Evolutionary conservation across 2,329 filamentous ascomycete species (phyloP), one percentile per base, ranked within the genome.

Genomic region (Mycosphaerella sp.): DNA sequence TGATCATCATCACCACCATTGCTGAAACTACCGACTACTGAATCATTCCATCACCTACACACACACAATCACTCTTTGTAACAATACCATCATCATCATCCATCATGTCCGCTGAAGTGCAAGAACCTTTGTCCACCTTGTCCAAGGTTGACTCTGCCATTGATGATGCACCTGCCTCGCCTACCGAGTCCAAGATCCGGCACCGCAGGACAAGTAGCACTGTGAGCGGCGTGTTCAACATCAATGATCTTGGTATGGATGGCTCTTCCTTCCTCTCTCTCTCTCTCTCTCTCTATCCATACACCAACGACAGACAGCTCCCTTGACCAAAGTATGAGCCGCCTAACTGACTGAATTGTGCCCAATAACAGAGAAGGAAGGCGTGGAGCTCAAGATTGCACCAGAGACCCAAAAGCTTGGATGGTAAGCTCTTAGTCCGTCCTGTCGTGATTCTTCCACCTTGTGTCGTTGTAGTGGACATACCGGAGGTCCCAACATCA

Each of bases 71-170:
- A 34, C 14, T 17, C 14, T 34, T 11, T 34, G 2, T 2, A 34
- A 11, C 32, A 2, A 34, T 34, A 17, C 26, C 34, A 36, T 4
- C 12, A 36, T 11, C 6, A 34, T 34, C 14, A 36, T 10, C 34
- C 58, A 64, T 54, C 60, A 72, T 84, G 81, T 76, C 81, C 66
- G 74, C 77, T 60, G 77, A 75, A 67, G 65, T 72, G 53, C 70
- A 71, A 62, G 62, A 66, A 59, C 54, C 85, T 67, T 82, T 95
- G 70, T 80, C 81, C 74, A 50, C n/a, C 40, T 9, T 42, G 11
- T 23, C 17, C 41, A 95, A 95, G 79, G 84, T 95, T 77, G 91
- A 96, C 75, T 95, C 91, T 57, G 89, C 89, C 77, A 83, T 95
- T 69, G 84, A 89, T 70, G 88, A 89, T 31, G 60, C 66, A 26